A percentile compares a stretch with the other conserved stretches of the same genome.
phyloP scores from a whole-genome alignment of 2,329 filamentous ascomycete species.

The Diplocarpon rosae region DNA sequence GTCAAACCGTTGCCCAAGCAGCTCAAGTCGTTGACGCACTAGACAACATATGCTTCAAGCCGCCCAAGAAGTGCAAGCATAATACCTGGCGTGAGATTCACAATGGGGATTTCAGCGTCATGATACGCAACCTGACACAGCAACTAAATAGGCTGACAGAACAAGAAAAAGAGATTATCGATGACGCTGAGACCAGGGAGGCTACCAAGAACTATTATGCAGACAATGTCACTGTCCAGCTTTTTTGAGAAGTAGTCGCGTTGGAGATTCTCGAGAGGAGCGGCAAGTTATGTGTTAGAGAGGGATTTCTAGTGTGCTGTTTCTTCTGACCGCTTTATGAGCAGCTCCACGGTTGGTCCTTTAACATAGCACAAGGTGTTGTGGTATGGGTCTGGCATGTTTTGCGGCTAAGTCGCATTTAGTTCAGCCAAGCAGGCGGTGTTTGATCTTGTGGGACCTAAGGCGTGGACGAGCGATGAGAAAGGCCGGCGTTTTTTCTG shows the following conservation, averaged over 20 bases:
- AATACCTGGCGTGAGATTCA: slow-evolving; percentile 20
- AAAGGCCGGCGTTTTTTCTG: no score
- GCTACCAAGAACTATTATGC: slow-evolving; percentile 22
- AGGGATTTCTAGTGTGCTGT: no score
- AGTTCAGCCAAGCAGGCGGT: no score
- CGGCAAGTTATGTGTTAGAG: no score
- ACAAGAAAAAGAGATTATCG: slow-evolving; percentile 19
- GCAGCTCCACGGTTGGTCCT: no score
- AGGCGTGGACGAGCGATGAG: no score
- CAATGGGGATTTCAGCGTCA: slow-evolving; percentile 13
- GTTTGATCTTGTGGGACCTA: no score
- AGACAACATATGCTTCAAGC: slow-evolving; percentile 21
- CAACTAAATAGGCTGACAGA: slow-evolving; percentile 14
- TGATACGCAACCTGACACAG: slow-evolving; percentile 5
- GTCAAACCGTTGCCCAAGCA: slow-evolving; percentile 9
- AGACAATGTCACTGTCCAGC: slow-evolving; percentile 15
- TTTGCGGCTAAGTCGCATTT: no score
- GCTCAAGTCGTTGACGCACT: slow-evolving; percentile 13
- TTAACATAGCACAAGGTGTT: no score
- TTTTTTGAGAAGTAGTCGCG: background rate
- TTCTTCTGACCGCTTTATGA: no score
- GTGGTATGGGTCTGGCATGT: no score
- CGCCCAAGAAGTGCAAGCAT: slow-evolving; percentile 21
- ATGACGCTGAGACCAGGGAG: slow-evolving; percentile 24
- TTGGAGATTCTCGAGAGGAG: no score